Percentiles rank a stretch among this genome's conserved stretches.
Conservation (phyloP, 257 asterid species). For the Solanum clarkiae region DNA sequence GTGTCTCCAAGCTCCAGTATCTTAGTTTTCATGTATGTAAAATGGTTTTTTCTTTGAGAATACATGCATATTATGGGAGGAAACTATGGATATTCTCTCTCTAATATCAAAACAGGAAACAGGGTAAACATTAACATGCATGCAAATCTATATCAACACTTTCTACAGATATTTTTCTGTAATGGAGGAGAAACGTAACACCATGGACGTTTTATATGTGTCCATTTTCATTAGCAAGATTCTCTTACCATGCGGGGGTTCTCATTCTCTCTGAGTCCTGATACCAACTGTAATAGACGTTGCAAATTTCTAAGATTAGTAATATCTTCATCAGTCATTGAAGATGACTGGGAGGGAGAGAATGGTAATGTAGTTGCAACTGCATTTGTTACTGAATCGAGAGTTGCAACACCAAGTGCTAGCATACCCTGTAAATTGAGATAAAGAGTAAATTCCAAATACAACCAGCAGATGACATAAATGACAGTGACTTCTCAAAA, state of each 20-base stretch:
- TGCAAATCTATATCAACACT: background rate
- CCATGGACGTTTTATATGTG: background rate
- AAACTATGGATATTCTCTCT: background rate
- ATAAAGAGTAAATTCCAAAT: background rate
- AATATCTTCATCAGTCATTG: conserved; percentile 70
- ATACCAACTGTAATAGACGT: conserved; percentile 56
- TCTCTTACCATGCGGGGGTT: conserved; percentile 32
- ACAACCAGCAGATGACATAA: background rate
- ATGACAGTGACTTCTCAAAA: background rate
- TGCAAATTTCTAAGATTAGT: conserved; percentile 58
- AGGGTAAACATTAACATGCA: background rate
- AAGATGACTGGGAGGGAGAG: conserved; percentile 29
- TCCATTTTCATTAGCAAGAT: background rate
- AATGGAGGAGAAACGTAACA: background rate
- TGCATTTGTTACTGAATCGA: conserved; percentile 48
- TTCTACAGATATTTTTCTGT: background rate
- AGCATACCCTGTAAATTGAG: conserved; percentile 64
- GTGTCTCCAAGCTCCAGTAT: background rate
- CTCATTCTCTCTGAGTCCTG: conserved; percentile 35
- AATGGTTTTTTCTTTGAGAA: background rate
- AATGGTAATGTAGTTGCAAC: conserved; percentile 45
- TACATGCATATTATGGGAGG: background rate
- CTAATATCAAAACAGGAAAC: background rate
- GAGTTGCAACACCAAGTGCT: conserved; percentile 77
- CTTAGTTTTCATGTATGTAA: background rate